Conservation (phyloP, 345 rosid species). For the Syzygium aromaticum region DNA sequence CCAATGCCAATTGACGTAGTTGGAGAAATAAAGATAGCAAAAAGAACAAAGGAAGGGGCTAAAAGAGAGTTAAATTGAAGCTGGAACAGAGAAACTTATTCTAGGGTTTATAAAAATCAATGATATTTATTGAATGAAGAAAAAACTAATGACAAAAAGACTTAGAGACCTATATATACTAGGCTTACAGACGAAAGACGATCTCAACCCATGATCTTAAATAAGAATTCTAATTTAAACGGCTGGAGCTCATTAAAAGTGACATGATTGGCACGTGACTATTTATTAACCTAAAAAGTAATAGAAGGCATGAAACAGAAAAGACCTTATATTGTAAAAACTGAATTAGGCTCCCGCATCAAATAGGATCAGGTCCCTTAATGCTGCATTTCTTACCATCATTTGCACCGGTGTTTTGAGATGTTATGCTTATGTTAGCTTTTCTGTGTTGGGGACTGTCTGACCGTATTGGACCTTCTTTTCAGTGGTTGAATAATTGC, state of each 20-base stretch:
- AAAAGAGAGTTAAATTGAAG: neutral
- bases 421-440: neutral
- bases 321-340: neutral
- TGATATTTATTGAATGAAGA: neutral
- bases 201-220: neutral
- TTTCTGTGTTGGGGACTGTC: neutral
- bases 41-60: neutral
- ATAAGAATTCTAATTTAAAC: neutral
- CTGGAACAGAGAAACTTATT: neutral
- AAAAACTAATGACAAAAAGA: neutral
- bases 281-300: neutral
- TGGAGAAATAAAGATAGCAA: neutral
- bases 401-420: neutral
- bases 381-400: neutral
- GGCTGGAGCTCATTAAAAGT: neutral
- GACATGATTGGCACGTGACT: neutral
- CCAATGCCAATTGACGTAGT: neutral
- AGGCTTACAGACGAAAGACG: neutral
- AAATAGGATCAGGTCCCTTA: neutral
- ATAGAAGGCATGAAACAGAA: neutral
- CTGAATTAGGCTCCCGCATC: neutral
- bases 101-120: neutral
- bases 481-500: slow-evolving; percentile 95
- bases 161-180: neutral
- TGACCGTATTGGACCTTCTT: slow-evolving; percentile 3